Percentiles rank a stretch among this genome's conserved stretches.
Conservation (phyloP, 192 early-diverging fungal genomes). For the Coemansia sp. region DNA sequence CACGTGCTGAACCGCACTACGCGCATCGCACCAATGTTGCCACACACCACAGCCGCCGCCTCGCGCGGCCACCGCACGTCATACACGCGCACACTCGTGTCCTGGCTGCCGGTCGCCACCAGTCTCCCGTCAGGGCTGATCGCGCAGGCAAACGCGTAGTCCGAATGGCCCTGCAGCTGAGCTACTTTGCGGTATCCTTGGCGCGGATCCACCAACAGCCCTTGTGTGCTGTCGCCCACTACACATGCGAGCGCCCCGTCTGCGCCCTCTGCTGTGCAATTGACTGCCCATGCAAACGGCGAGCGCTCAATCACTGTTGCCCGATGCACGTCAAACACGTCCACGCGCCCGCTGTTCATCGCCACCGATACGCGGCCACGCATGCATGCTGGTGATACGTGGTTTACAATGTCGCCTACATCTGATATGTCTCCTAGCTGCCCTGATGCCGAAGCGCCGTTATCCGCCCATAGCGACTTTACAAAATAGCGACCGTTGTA, state of each 20-base stretch:
- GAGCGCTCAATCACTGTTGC: not conserved
- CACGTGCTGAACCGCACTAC: slow-evolving; percentile 37
- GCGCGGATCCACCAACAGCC: slow-evolving; percentile 35
- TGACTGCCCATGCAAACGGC: slow-evolving; percentile 42
- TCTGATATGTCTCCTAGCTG: not conserved
- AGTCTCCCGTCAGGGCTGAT: slow-evolving; percentile 45
- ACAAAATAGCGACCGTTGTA: slow-evolving; percentile 35
- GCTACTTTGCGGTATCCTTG: slow-evolving; percentile 6
- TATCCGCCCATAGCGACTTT: slow-evolving; percentile 12
- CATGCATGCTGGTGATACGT: slow-evolving; percentile 19
- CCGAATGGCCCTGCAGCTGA: slow-evolving; percentile 38
- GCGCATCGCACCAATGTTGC: slow-evolving; percentile 50
- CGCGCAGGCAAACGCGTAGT: slow-evolving; percentile 46
- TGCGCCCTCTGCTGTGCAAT: slow-evolving; percentile 35
- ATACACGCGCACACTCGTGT: slow-evolving; percentile 48
- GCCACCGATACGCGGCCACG: slow-evolving; percentile 21
- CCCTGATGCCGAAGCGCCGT: not conserved
- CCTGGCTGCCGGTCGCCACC: slow-evolving; percentile 55
- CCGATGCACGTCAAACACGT: slow-evolving; percentile 17
- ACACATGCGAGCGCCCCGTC: slow-evolving; percentile 38
- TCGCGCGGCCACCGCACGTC: slow-evolving; percentile 42
- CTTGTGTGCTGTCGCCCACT: slow-evolving; percentile 42
- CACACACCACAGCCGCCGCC: slow-evolving; percentile 28
- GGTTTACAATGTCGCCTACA: slow-evolving; percentile 42
- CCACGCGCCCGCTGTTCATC: slow-evolving; percentile 31